phyloP scores from a whole-genome alignment of 2,329 filamentous ascomycete species.

The Colletotrichum sp. region DNA sequence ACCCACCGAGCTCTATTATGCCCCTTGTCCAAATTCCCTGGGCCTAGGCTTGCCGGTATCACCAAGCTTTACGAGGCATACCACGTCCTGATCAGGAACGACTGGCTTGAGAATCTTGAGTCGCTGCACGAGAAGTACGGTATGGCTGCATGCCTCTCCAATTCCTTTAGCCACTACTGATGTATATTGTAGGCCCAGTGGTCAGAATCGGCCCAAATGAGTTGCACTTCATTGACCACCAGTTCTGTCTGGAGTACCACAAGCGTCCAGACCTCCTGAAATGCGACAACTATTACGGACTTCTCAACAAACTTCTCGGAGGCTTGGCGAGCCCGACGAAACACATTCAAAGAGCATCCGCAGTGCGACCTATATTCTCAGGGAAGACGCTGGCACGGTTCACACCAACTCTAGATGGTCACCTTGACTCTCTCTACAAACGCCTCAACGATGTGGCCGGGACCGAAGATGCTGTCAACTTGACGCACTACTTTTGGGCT shows the following conservation, averaged over 20 bases:
- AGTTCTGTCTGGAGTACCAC: slow-evolving; percentile 20
- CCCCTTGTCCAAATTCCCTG: slow-evolving; percentile 11
- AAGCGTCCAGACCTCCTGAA: slow-evolving; percentile 18
- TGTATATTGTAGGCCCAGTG: slow-evolving; percentile 1
- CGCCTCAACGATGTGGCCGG: background rate
- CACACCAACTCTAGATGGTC: background rate
- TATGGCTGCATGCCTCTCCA: background rate
- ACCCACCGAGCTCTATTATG: background rate
- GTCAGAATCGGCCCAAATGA: slow-evolving; percentile 23
- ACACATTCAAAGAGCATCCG: slow-evolving; percentile 15
- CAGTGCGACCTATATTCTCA: slow-evolving; percentile 21
- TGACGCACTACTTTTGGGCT: slow-evolving; percentile 18
- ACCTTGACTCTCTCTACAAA: background rate
- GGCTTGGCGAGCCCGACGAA: slow-evolving; percentile 4
- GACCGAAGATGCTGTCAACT: background rate
- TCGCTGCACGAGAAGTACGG: slow-evolving; percentile 15
- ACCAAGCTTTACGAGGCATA: slow-evolving; percentile 23
- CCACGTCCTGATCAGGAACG: slow-evolving; percentile 18
- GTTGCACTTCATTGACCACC: slow-evolving; percentile 21
- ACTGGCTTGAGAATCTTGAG: slow-evolving; percentile 21
- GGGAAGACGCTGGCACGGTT: slow-evolving; percentile 11
- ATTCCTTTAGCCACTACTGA: background rate
- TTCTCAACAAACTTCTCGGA: slow-evolving; percentile 18
- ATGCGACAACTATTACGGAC: slow-evolving; percentile 22
- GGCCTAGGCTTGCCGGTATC: slow-evolving; percentile 1